Conservation (phyloP, 2,329 filamentous ascomycete species). For the Claviceps pusilla region DNA sequence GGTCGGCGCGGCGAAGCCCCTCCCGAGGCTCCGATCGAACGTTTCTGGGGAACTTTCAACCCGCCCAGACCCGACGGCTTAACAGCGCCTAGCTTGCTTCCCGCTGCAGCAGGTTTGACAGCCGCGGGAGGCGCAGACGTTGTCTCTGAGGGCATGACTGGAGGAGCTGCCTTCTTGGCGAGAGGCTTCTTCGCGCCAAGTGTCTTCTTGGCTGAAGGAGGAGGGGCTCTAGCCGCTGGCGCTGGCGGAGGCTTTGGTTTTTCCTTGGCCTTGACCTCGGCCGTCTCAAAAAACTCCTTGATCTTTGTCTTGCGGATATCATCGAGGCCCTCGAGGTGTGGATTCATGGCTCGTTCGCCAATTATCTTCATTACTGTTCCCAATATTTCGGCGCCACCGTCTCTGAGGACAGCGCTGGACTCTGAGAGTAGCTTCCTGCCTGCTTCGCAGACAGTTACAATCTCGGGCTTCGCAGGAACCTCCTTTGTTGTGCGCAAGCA, state of each 20-base stretch:
- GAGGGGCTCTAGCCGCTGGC: constrained; percentile 39
- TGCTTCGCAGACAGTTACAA: constrained; percentile 70
- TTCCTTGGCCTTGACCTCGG: constrained; percentile 32
- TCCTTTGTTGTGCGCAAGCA: constrained; percentile 70
- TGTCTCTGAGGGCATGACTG: constrained; percentile 29
- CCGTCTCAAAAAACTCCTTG: constrained; percentile 71
- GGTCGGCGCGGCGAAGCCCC: constrained; percentile 40
- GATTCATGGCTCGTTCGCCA: constrained; percentile 88
- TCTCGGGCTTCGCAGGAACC: constrained; percentile 72
- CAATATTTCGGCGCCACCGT: constrained; percentile 79
- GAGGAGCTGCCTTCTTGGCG: constrained; percentile 30
- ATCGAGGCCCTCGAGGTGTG: constrained; percentile 79
- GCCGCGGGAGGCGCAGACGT: constrained; percentile 44
- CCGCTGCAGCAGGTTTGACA: constrained; percentile 30
- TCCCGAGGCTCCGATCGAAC: constrained; percentile 32
- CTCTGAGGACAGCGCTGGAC: constrained; percentile 69
- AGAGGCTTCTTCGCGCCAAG: constrained; percentile 26
- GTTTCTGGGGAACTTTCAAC: constrained; percentile 45
- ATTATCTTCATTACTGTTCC: constrained; percentile 98
- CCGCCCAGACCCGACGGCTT: constrained; percentile 38
- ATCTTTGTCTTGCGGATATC: constrained; percentile 93
- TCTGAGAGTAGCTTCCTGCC: constrained; percentile 83
- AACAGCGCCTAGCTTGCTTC: constrained; percentile 40
- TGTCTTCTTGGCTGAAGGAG: constrained; percentile 31
- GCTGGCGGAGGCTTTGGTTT: constrained; percentile 73